Evolutionary conservation across 768 basidiomycete genomes (phyloP).

Genomic region (Coprinopsis strossmayeri): DNA sequence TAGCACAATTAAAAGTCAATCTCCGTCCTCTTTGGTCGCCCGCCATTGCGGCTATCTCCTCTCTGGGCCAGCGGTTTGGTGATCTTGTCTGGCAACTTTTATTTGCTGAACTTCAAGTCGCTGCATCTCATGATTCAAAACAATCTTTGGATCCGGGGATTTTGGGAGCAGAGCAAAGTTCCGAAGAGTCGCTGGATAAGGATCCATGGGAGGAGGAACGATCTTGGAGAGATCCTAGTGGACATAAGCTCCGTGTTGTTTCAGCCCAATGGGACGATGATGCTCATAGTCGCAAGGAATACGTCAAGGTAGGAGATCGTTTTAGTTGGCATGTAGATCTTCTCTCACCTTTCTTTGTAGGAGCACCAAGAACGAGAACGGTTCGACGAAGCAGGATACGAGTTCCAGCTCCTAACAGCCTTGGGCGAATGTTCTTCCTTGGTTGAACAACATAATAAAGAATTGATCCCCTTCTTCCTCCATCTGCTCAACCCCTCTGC

Average conservation of each 20-base stretch:
- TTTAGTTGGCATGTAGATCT: neutral
- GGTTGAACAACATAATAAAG: conserved; percentile 82
- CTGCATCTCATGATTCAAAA: conserved; percentile 13
- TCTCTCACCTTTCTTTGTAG: conserved; percentile 15
- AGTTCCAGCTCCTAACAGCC: conserved; percentile 68
- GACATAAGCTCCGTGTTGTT: conserved; percentile 49
- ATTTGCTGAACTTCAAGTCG: conserved; percentile 51
- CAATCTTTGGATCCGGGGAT: neutral
- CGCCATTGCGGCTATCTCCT: conserved; percentile 60
- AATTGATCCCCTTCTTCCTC: conserved; percentile 84
- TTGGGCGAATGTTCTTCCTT: conserved; percentile 65
- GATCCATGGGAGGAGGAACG: conserved; percentile 63
- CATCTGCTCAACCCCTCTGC: conserved; percentile 29
- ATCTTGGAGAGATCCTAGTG: conserved; percentile 73
- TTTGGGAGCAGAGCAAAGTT: conserved; percentile 9
- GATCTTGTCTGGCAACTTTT: conserved; percentile 68
- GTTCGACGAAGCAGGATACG: conserved; percentile 72
- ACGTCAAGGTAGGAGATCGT: conserved; percentile 26
- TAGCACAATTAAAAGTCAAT: conserved; percentile 93
- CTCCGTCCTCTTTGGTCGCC: conserved; percentile 87
- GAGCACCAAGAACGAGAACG: conserved; percentile 36
- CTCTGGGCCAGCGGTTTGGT: conserved; percentile 47
- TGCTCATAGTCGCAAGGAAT: conserved; percentile 18
- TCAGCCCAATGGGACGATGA: conserved; percentile 44
- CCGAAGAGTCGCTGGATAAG: conserved; percentile 6